A percentile compares a stretch with the other conserved stretches of the same genome.
phyloP scores from a whole-genome alignment of 352 stramenopile species.

The Phytophthora megakarya region DNA sequence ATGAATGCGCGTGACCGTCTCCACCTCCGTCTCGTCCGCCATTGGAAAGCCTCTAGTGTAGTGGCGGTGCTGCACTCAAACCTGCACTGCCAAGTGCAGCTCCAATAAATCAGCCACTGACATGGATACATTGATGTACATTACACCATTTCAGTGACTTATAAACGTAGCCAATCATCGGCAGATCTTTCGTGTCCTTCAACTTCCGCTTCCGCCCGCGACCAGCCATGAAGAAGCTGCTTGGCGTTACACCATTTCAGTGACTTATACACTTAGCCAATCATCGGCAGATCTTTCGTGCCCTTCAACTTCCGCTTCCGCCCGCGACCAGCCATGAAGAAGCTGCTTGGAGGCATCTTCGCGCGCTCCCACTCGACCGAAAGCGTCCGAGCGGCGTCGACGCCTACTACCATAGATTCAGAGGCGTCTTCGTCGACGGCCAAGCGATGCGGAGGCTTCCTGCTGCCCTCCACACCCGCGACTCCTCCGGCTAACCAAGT shows the following conservation, averaged over 20 bases:
- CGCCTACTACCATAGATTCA: not conserved
- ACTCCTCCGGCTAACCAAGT: constrained; percentile 20
- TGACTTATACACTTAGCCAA: not conserved
- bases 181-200: not conserved
- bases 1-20: constrained; percentile 55
- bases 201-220: constrained; percentile 12
- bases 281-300: not conserved
- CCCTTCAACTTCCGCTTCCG: constrained; percentile 16
- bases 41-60: constrained; percentile 17
- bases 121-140: constrained; percentile 23
- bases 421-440: not conserved
- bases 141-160: not conserved
- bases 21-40: constrained; percentile 60
- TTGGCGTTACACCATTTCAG: too few relatives aligned
- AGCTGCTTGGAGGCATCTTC: constrained; percentile 69
- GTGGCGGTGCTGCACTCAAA: constrained; percentile 10
- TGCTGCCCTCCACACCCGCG: constrained; percentile 12
- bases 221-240: constrained; percentile 69
- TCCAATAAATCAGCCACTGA: constrained; percentile 32
- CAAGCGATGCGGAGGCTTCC: constrained; percentile 26
- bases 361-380: constrained; percentile 35
- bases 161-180: not conserved
- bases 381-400: constrained; percentile 6
- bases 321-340: constrained; percentile 55
- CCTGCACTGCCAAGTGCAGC: constrained; percentile 11